These are phyloP conservation scores for Talaromyces liani DNA, from an alignment of 495 filamentous ascomycete species.

Conservation along the genomic window DNA sequence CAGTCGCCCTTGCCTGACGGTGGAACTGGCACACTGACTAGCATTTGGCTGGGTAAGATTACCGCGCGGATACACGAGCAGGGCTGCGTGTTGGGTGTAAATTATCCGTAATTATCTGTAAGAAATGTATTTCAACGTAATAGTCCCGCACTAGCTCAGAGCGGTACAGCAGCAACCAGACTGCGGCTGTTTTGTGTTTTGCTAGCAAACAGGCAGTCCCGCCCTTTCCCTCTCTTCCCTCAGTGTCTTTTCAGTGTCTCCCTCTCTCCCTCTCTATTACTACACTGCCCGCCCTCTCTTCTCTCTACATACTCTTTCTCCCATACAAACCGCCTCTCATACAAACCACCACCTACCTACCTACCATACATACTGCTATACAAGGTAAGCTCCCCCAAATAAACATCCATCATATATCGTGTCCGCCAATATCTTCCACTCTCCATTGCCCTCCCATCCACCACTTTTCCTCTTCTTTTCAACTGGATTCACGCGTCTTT, in stretches of 20 bases:
- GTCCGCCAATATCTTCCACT: constrained; percentile 3
- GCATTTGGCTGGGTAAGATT: not conserved
- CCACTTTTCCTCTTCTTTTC: constrained; percentile 25
- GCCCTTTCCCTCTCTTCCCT: constrained; percentile 22
- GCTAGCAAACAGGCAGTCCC: constrained; percentile 14
- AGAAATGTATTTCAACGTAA: not conserved
- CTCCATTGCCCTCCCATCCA: constrained; percentile 18
- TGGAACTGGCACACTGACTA: not conserved
- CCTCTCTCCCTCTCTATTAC: constrained; percentile 20
- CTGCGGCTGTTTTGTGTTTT: constrained; percentile 11
- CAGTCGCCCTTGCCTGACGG: not conserved
- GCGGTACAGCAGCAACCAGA: not conserved
- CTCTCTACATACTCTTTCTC: constrained; percentile 21
- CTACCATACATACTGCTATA: constrained; percentile 40
- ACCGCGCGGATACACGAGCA: not conserved
- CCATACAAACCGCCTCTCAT: constrained; percentile 54
- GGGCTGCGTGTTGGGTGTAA: not conserved
- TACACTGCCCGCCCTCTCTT: constrained; percentile 23
- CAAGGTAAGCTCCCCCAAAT: constrained; percentile 26
- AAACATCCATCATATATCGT: constrained; percentile 18
- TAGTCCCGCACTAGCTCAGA: not conserved
- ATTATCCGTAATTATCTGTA: not conserved
- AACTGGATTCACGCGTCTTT: constrained; percentile 12
- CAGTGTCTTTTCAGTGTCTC: constrained; percentile 20
- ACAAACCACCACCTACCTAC: constrained; percentile 49